Evolutionary conservation across 768 basidiomycete species (phyloP).

Genomic region (Boletus subcaerulescens): DNA sequence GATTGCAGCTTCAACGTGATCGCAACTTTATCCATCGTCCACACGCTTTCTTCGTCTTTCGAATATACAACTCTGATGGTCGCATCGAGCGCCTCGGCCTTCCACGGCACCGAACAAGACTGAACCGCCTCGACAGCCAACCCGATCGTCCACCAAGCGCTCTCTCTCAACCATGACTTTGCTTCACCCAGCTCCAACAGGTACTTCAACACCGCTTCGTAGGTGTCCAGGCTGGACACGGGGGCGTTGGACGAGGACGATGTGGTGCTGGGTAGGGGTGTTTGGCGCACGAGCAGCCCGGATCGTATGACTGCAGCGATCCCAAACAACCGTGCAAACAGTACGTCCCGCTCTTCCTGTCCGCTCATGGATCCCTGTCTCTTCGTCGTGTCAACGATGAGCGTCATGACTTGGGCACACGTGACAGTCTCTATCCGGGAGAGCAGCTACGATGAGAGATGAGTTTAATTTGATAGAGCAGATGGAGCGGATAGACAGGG

Average conservation of each 20-base stretch:
- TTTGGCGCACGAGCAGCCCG: slow-evolving; percentile 67
- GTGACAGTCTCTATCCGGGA: slow-evolving; percentile 76
- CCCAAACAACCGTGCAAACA: slow-evolving; percentile 92
- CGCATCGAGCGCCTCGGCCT: slow-evolving; percentile 53
- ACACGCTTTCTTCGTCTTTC: slow-evolving; percentile 31
- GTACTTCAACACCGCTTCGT: slow-evolving; percentile 52
- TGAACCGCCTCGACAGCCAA: slow-evolving; percentile 60
- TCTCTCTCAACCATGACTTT: slow-evolving; percentile 90
- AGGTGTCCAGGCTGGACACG: slow-evolving; percentile 58
- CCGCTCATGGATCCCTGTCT: slow-evolving; percentile 75
- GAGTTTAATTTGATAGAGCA: background rate
- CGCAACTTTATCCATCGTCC: slow-evolving; percentile 91
- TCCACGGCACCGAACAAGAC: slow-evolving; percentile 66
- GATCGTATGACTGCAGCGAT: slow-evolving; percentile 84
- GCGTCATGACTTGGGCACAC: slow-evolving; percentile 69
- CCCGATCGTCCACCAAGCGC: slow-evolving; percentile 81
- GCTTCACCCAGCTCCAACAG: slow-evolving; percentile 71
- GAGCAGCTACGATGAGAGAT: slow-evolving; percentile 55
- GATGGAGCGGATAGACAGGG: background rate
- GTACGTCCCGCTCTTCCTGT: slow-evolving; percentile 88
- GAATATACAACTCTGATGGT: slow-evolving; percentile 51
- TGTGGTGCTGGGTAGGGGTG: slow-evolving; percentile 49
- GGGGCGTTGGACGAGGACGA: slow-evolving; percentile 39
- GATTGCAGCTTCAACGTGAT: slow-evolving; percentile 69
- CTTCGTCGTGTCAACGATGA: slow-evolving; percentile 71